phyloP scores from a whole-genome alignment of 306 rosid genomes.

The Echinosophora koreensis region DNA sequence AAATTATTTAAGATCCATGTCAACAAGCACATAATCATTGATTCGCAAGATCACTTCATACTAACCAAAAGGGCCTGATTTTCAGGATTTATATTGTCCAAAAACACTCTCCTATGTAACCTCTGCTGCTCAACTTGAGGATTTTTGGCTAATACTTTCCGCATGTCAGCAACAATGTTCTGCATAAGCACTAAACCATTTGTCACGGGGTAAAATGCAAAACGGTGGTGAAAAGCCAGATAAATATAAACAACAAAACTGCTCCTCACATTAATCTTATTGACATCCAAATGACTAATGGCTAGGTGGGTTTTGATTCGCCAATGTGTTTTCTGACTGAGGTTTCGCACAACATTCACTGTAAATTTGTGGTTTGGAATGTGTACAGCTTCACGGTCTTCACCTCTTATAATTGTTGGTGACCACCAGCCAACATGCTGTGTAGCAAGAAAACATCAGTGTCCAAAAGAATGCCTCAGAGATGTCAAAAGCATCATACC shows the following conservation, averaged over 20 bases:
- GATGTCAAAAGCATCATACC: slow-evolving; percentile 36
- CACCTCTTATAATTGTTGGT: slow-evolving; percentile 93
- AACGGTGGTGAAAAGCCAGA: slow-evolving; percentile 33
- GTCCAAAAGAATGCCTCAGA: slow-evolving; percentile 22
- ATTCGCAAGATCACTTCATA: slow-evolving; percentile 44
- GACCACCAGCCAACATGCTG: slow-evolving; percentile 99
- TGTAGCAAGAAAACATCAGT: slow-evolving; percentile 49
- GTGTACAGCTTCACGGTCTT: slow-evolving; percentile 98
- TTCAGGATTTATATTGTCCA: slow-evolving; percentile 82
- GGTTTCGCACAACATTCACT: slow-evolving; percentile 88
- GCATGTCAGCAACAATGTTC: slow-evolving; percentile 97
- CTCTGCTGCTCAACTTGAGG: slow-evolving; percentile 96
- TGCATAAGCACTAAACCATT: slow-evolving; percentile 54
- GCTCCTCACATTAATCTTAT: slow-evolving; percentile 81
- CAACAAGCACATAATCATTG: slow-evolving; percentile 29
- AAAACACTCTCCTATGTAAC: slow-evolving; percentile 94
- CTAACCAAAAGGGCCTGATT: slow-evolving; percentile 94
- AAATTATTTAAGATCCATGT: slow-evolving; percentile 35
- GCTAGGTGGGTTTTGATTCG: slow-evolving; percentile 94
- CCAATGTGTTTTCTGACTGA: slow-evolving; percentile 96
- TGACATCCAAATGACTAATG: slow-evolving; percentile 92
- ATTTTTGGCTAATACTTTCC: slow-evolving; percentile 94
- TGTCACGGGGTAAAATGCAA: slow-evolving; percentile 28
- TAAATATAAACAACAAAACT: slow-evolving; percentile 18
- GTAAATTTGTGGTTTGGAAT: slow-evolving; percentile 97